Percentiles rank a stretch among this genome's conserved stretches.
These are phyloP conservation scores for Termitomyces eurrhizus DNA, from an alignment of 768 basidiomycete species.

Conservation along the genomic window DNA sequence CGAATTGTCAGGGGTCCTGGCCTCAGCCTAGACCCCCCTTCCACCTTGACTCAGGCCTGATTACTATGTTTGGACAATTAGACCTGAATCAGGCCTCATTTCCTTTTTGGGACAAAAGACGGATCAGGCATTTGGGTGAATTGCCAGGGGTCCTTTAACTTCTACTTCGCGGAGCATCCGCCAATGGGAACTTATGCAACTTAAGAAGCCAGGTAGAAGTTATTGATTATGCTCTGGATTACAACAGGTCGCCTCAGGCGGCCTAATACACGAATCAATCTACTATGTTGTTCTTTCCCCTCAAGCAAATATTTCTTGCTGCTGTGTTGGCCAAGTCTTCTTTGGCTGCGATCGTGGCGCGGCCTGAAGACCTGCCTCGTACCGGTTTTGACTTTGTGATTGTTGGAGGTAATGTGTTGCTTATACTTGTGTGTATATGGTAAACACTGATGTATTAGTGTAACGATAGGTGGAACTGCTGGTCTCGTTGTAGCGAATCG, in stretches of 20 bases:
- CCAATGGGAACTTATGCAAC: background rate
- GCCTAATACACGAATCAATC: background rate
- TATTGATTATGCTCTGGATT: background rate
- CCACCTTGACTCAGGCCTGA: no score
- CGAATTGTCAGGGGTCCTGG: no score
- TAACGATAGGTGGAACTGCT: slow-evolving; percentile 16
- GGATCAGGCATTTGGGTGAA: no score
- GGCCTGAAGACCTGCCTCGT: slow-evolving; percentile 10
- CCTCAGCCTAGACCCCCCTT: no score
- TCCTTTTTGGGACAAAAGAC: no score
- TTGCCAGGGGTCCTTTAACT: no score
- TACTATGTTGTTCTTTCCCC: background rate
- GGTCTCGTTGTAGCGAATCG: slow-evolving; percentile 20
- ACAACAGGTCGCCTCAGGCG: background rate
- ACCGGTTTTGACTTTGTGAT: slow-evolving; percentile 21
- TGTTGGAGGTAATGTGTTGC: slow-evolving; percentile 18
- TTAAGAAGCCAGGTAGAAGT: background rate
- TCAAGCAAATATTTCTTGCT: background rate
- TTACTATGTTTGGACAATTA: no score
- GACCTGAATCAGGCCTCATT: no score
- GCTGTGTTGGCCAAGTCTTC: background rate
- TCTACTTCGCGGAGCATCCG: background rate
- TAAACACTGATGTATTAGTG: background rate
- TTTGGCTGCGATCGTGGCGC: slow-evolving; percentile 6
- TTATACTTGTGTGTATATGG: background rate